Percentiles rank a stretch among this genome's conserved stretches.
phyloP scores from a whole-genome alignment of 2,329 filamentous ascomycete species.

The Ceratocystis ficicola region DNA sequence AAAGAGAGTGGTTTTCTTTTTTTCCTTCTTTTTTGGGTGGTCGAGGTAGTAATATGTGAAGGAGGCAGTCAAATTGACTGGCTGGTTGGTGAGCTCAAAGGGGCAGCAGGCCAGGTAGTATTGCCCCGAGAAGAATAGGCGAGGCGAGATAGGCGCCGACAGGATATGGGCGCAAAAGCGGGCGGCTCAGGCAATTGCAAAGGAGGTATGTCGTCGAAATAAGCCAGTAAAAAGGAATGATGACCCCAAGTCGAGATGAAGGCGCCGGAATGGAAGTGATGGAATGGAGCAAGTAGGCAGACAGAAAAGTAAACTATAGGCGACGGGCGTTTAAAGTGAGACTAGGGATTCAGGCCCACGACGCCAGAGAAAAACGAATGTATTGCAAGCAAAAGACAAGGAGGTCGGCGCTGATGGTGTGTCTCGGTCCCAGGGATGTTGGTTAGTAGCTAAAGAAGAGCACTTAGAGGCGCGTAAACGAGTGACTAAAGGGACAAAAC shows the following conservation, averaged over 20 bases:
- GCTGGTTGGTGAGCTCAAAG: background rate
- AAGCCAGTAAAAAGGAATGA: slow-evolving; percentile 5
- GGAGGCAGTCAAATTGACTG: background rate
- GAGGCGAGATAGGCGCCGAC: slow-evolving; percentile 8
- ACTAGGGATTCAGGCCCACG: background rate
- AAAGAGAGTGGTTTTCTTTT: too few relatives aligned
- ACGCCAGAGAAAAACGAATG: background rate
- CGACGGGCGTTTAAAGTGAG: background rate
- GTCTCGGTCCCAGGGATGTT: background rate
- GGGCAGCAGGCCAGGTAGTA: background rate
- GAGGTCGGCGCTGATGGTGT: background rate
- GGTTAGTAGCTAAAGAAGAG: background rate
- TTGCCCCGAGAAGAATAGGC: background rate
- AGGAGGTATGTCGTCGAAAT: slow-evolving; percentile 9
- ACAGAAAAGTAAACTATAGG: background rate
- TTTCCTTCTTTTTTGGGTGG: background rate
- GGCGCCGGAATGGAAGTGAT: background rate
- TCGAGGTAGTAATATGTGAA: background rate
- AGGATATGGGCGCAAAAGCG: background rate
- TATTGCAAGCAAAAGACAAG: background rate
- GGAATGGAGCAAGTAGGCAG: background rate
- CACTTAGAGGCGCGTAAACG: background rate
- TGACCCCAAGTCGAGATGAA: background rate
- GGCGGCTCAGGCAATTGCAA: background rate
- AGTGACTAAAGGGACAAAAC: background rate